phyloP scores from a whole-genome alignment of 139 green algal genomes.

The Nannochloris sp. region DNA sequence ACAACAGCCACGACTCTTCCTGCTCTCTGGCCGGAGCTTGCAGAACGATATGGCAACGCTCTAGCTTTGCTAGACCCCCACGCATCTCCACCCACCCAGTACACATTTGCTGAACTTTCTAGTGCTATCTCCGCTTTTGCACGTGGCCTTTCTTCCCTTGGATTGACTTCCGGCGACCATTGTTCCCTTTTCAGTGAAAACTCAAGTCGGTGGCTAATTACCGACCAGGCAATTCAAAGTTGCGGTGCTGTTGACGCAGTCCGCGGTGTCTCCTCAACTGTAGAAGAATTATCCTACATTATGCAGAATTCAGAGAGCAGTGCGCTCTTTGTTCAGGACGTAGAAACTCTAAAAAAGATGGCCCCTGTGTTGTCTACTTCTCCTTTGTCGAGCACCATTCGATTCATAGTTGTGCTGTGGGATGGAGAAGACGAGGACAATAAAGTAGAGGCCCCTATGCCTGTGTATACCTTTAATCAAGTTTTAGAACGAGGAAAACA shows the following conservation, averaged over 20 bases:
- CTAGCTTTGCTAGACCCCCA: slow-evolving; percentile 51
- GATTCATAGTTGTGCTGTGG: slow-evolving; percentile 77
- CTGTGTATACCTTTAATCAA: slow-evolving; percentile 46
- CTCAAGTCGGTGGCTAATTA: slow-evolving; percentile 71
- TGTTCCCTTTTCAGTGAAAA: slow-evolving; percentile 83
- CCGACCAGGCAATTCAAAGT: slow-evolving; percentile 73
- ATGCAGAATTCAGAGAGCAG: slow-evolving; percentile 46
- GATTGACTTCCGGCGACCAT: slow-evolving; percentile 28
- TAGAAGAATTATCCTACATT: slow-evolving; percentile 82
- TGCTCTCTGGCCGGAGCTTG: slow-evolving; percentile 19
- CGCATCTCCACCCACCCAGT: slow-evolving; percentile 10
- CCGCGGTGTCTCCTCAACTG: neutral
- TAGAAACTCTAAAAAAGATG: slow-evolving; percentile 54
- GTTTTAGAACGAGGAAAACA: slow-evolving; percentile 29
- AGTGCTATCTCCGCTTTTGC: slow-evolving; percentile 40
- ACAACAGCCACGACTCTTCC: slow-evolving; percentile 6
- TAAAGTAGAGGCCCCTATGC: slow-evolving; percentile 7
- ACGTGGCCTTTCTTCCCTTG: slow-evolving; percentile 42
- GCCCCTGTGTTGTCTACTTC: slow-evolving; percentile 31
- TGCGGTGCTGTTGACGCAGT: slow-evolving; percentile 58
- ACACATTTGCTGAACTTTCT: slow-evolving; percentile 8
- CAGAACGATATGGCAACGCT: slow-evolving; percentile 24
- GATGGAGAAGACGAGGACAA: slow-evolving; percentile 7
- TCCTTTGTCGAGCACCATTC: neutral
- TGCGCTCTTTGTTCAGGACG: slow-evolving; percentile 71